A percentile compares a stretch with the other conserved stretches of the same genome.
Conservation (phyloP, 2,329 filamentous ascomycete species). For the Sarocladium kiliense region DNA sequence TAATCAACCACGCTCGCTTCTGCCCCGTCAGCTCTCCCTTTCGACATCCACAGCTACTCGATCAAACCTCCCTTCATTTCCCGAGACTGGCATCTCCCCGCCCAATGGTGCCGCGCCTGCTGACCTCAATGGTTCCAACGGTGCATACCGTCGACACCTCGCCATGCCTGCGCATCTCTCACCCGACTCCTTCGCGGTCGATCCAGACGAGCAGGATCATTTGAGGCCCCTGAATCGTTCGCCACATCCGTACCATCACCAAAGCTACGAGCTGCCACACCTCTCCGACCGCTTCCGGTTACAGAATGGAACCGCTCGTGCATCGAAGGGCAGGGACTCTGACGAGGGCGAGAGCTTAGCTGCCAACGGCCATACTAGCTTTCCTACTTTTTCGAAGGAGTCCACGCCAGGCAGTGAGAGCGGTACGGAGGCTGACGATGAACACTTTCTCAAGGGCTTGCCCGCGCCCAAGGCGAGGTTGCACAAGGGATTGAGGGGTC, state of each 20-base stretch:
- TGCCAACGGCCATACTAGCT: background rate
- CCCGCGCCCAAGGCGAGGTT: constrained; percentile 70
- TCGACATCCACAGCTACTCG: background rate
- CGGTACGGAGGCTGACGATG: constrained; percentile 92
- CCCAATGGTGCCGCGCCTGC: constrained; percentile 1
- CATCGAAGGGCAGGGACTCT: constrained; percentile 13
- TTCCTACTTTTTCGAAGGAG: constrained; percentile 34
- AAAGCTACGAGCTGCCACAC: constrained; percentile 49
- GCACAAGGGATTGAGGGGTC: constrained; percentile 72
- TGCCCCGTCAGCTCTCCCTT: background rate
- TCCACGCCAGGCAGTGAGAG: constrained; percentile 72
- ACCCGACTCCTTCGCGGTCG: constrained; percentile 30
- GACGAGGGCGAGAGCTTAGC: constrained; percentile 6
- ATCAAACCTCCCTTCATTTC: background rate
- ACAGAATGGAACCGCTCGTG: constrained; percentile 13
- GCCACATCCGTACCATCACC: constrained; percentile 63
- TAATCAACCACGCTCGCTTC: background rate
- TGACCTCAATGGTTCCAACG: constrained; percentile 22
- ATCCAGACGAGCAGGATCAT: constrained; percentile 28
- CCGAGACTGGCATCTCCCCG: background rate
- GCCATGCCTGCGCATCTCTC: constrained; percentile 43
- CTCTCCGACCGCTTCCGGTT: constrained; percentile 35
- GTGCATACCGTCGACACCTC: constrained; percentile 14
- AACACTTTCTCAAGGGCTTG: constrained; percentile 79
- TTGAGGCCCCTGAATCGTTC: constrained; percentile 53